phyloP scores from a whole-genome alignment of 306 rosid species.

The Prunus persica region DNA sequence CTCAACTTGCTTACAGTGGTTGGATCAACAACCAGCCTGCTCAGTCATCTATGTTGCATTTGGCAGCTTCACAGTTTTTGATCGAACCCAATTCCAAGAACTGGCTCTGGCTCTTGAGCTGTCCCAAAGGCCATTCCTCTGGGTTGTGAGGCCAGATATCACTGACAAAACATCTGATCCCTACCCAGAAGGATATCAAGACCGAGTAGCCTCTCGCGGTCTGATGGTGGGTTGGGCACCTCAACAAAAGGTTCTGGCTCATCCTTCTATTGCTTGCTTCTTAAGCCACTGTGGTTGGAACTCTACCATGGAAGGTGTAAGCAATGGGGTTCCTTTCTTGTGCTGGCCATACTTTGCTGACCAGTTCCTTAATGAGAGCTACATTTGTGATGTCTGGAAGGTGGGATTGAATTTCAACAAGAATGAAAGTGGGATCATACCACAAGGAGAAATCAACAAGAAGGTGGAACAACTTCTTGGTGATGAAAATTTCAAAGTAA shows the following conservation, averaged over 20 bases:
- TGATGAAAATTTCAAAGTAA: conserved; percentile 11
- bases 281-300: neutral
- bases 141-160: neutral
- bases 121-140: neutral
- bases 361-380: neutral
- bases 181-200: neutral
- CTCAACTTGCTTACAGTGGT: neutral
- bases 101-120: neutral
- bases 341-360: conserved; percentile 1
- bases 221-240: neutral
- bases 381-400: conserved; percentile 24
- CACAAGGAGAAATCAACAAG: conserved; percentile 18
- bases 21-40: neutral
- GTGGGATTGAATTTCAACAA: conserved; percentile 15
- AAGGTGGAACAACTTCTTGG: conserved; percentile 22
- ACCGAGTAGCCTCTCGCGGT: neutral
- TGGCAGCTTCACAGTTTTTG: neutral
- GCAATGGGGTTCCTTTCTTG: neutral
- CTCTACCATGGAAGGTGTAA: neutral
- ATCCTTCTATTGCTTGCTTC: conserved; percentile 6
- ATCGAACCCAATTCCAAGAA: neutral
- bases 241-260: neutral
- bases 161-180: neutral
- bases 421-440: conserved; percentile 1
- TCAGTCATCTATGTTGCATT: conserved; percentile 6